Conservation (phyloP, 2,329 filamentous ascomycete species). For the Fusarium temperatum region DNA sequence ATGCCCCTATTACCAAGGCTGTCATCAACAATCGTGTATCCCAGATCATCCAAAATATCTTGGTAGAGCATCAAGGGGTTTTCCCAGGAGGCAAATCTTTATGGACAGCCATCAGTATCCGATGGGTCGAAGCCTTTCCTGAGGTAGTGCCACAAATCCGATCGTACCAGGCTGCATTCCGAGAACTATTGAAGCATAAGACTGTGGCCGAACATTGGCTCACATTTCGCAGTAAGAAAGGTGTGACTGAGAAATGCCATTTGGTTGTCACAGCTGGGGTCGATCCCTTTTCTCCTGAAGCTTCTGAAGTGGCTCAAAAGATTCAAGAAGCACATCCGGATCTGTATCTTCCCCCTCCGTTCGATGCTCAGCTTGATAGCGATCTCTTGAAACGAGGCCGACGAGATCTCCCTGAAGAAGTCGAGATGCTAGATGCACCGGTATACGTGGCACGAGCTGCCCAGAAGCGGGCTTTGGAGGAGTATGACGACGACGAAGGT, state of each 20-base stretch:
- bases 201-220: slow-evolving; percentile 53
- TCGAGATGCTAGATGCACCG: slow-evolving; percentile 61
- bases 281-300: slow-evolving; percentile 54
- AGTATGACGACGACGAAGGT: slow-evolving; percentile 33
- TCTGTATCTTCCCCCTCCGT: slow-evolving; percentile 41
- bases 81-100: slow-evolving; percentile 62
- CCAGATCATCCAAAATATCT: slow-evolving; percentile 42
- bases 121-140: slow-evolving; percentile 55
- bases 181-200: slow-evolving; percentile 50
- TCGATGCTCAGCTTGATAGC: slow-evolving; percentile 23
- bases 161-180: slow-evolving; percentile 51
- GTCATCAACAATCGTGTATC: slow-evolving; percentile 32
- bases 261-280: slow-evolving; percentile 55
- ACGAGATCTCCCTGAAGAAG: slow-evolving; percentile 52
- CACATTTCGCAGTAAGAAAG: slow-evolving; percentile 53
- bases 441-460: slow-evolving; percentile 56
- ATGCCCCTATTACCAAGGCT: slow-evolving; percentile 28
- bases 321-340: slow-evolving; percentile 58
- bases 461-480: slow-evolving; percentile 45
- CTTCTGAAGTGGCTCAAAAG: slow-evolving; percentile 55
- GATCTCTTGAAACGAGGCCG: slow-evolving; percentile 45
- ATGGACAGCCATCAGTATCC: slow-evolving; percentile 56
- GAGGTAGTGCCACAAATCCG: slow-evolving; percentile 53
- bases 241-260: slow-evolving; percentile 55
- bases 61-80: slow-evolving; percentile 52